These are phyloP conservation scores for Pelargonium myrrhifolium DNA, from an alignment of 441 rosid genomes.

Conservation along the genomic window DNA sequence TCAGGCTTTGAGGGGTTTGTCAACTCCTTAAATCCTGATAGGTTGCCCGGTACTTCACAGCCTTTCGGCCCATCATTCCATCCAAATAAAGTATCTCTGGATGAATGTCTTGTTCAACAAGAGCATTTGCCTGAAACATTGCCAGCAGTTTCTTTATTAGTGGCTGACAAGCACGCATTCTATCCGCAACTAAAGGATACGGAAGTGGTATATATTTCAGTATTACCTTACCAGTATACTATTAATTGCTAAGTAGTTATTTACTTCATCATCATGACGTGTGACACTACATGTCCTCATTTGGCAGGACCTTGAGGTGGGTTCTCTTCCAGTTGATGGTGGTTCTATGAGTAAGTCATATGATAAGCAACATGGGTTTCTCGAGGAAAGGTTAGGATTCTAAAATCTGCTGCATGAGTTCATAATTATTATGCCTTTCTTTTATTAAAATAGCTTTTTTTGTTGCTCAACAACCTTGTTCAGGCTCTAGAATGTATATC, in stretches of 20 bases:
- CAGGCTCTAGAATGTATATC: background rate
- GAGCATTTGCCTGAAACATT: constrained; percentile 27
- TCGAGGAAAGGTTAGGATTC: constrained; percentile 53
- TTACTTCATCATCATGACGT: background rate
- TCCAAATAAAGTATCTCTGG: constrained; percentile 22
- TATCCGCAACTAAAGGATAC: constrained; percentile 24
- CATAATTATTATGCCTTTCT: background rate
- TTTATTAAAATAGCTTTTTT: background rate
- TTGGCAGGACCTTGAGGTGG: constrained; percentile 35
- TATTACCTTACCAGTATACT: background rate
- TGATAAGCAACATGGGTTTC: constrained; percentile 28
- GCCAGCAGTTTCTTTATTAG: constrained; percentile 20
- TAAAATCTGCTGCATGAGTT: background rate
- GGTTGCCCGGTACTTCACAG: constrained; percentile 24
- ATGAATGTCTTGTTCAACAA: constrained; percentile 25
- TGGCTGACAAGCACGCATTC: constrained; percentile 28
- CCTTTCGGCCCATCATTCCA: constrained; percentile 20
- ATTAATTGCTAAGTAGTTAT: background rate
- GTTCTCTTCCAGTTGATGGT: constrained; percentile 22
- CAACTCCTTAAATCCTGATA: constrained; percentile 35
- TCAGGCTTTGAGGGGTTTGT: constrained; percentile 28
- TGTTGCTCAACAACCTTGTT: background rate
- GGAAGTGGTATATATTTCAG: constrained; percentile 27
- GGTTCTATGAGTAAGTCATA: constrained; percentile 26
- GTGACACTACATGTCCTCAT: background rate